phyloP scores from a whole-genome alignment of 768 basidiomycete genomes.

The Lactarius pseudohatsudake region DNA sequence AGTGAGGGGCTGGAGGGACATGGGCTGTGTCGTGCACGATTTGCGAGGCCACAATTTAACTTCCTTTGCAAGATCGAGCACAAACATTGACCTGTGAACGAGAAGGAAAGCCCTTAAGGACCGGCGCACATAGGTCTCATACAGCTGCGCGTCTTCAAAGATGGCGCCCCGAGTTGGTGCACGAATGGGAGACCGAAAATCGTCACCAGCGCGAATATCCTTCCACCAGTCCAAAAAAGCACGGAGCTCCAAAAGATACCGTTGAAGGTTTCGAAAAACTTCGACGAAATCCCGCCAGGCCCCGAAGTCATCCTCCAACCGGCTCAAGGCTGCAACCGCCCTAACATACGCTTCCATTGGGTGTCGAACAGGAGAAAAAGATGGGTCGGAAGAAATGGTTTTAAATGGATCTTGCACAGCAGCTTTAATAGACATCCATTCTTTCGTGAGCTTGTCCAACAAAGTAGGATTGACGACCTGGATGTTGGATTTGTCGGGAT shows the following conservation, averaged over 20 bases:
- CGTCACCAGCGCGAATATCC: background rate
- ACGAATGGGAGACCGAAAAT: background rate
- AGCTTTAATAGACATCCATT: background rate
- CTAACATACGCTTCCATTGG: background rate
- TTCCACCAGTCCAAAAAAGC: background rate
- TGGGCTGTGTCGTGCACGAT: background rate
- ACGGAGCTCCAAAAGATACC: background rate
- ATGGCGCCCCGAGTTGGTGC: background rate
- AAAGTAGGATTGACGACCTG: background rate
- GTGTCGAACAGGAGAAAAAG: background rate
- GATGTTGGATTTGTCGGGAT: background rate
- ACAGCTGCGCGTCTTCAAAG: background rate
- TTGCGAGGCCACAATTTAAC: background rate
- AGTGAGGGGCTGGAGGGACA: background rate
- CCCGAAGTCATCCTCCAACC: background rate
- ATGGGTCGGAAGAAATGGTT: background rate
- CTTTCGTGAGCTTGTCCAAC: background rate
- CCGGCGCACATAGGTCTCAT: background rate
- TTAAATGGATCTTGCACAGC: background rate
- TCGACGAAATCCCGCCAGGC: background rate
- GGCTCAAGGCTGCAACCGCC: background rate
- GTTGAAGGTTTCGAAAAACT: background rate
- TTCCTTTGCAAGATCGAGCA: background rate
- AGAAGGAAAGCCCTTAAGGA: background rate
- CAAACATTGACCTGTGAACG: background rate